Evolutionary conservation across 768 basidiomycete genomes (phyloP).

Genomic region (Royoungia palumana): DNA sequence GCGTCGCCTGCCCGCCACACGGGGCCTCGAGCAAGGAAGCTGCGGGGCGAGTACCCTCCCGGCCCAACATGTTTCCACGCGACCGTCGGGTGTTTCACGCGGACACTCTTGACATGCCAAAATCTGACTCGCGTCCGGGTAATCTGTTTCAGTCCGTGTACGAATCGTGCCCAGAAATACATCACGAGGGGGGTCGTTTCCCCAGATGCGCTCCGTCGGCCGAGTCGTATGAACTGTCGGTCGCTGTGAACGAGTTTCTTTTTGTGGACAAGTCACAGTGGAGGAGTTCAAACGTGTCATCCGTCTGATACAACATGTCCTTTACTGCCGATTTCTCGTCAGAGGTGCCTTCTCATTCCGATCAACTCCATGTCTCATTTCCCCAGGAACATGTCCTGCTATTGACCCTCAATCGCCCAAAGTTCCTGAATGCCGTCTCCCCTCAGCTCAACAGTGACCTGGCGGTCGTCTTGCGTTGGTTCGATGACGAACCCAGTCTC

Average conservation of each 20-base stretch:
- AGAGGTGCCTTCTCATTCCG: slow-evolving; percentile 30
- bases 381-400: slow-evolving; percentile 52
- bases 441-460: slow-evolving; percentile 55
- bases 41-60: no score
- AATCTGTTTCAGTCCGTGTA: slow-evolving; percentile 11
- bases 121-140: slow-evolving; percentile 2
- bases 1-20: no score
- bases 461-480: slow-evolving; percentile 58
- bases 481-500: slow-evolving; percentile 65
- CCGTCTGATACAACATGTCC: neutral
- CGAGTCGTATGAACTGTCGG: no score
- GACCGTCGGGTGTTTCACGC: slow-evolving; percentile 26
- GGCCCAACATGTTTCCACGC: slow-evolving; percentile 4
- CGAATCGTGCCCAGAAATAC: neutral
- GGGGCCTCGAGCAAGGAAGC: slow-evolving; percentile 4
- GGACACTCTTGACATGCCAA: no score
- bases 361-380: slow-evolving; percentile 38
- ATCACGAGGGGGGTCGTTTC: no score
- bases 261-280: neutral
- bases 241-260: neutral
- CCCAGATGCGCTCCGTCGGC: no score
- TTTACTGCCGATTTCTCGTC: neutral
- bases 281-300: neutral
- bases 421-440: slow-evolving; percentile 70
- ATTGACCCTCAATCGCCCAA: slow-evolving; percentile 65